Percentiles rank a stretch among this genome's conserved stretches.
These are phyloP conservation scores for Torulaspora franciscae DNA, from an alignment of 805 yeast genomes.

Conservation along the genomic window DNA sequence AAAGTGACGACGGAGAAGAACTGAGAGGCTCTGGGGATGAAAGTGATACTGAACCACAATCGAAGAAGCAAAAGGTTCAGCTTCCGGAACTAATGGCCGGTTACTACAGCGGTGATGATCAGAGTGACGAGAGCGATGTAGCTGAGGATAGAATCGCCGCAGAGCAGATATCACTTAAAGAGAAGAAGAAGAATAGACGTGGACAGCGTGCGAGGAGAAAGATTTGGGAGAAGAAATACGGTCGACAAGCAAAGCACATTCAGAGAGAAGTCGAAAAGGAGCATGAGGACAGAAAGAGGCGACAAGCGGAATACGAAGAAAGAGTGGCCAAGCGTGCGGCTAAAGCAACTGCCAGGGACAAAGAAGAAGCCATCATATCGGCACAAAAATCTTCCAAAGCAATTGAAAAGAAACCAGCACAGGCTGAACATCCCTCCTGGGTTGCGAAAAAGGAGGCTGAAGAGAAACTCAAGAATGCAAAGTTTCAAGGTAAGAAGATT, in stretches of 20 bases:
- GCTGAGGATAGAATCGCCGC: slow-evolving; percentile 49
- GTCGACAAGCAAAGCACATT: slow-evolving; percentile 77
- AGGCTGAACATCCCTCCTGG: slow-evolving; percentile 88
- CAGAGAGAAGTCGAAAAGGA: slow-evolving; percentile 55
- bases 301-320: slow-evolving; percentile 64
- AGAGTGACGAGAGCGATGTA: slow-evolving; percentile 44
- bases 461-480: slow-evolving; percentile 56
- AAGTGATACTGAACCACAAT: slow-evolving; percentile 37
- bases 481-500: slow-evolving; percentile 81
- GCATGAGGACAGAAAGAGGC: slow-evolving; percentile 51
- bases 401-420: slow-evolving; percentile 3
- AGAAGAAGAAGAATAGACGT: slow-evolving; percentile 75
- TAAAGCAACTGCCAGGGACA: slow-evolving; percentile 41
- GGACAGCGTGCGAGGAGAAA: slow-evolving; percentile 97
- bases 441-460: slow-evolving; percentile 76
- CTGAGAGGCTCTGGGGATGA: slow-evolving; percentile 21
- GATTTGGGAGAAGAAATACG: slow-evolving; percentile 92
- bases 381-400: background rate
- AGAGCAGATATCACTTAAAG: slow-evolving; percentile 34
- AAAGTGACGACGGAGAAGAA: slow-evolving; percentile 25
- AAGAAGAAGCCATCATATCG: slow-evolving; percentile 33
- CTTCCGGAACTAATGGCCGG: slow-evolving; percentile 76
- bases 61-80: slow-evolving; percentile 31
- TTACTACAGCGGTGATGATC: slow-evolving; percentile 79
- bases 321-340: slow-evolving; percentile 63